Conservation (phyloP, 2,329 filamentous ascomycete genomes). For the Curvularia hawaiiensis region DNA sequence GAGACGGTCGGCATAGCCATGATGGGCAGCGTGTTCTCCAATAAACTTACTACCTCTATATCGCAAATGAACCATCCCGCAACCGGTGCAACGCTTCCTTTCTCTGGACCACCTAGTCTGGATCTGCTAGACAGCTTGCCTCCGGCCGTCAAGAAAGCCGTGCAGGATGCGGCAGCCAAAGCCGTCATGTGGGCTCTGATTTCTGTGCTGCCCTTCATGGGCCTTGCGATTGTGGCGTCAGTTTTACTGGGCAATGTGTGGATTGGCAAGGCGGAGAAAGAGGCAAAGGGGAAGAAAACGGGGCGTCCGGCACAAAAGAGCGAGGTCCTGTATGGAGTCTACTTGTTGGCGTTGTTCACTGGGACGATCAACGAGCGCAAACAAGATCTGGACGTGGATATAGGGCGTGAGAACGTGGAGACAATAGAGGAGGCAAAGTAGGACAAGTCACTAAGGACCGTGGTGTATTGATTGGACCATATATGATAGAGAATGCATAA, state of each 20-base stretch:
- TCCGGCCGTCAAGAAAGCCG: slow-evolving; percentile 39
- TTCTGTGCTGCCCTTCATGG: slow-evolving; percentile 65
- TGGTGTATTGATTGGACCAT: too few species aligned
- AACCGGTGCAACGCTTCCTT: slow-evolving; percentile 29
- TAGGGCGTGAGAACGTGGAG: slow-evolving; percentile 11
- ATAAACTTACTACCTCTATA: slow-evolving; percentile 50
- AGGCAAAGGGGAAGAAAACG: slow-evolving; percentile 17
- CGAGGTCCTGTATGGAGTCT: slow-evolving; percentile 27
- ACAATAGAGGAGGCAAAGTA: neutral
- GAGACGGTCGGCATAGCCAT: slow-evolving; percentile 69
- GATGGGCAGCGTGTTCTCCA: slow-evolving; percentile 73
- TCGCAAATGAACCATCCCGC: slow-evolving; percentile 25
- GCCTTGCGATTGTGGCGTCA: slow-evolving; percentile 53
- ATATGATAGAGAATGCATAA: neutral
- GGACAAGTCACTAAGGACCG: neutral
- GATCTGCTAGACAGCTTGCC: slow-evolving; percentile 48
- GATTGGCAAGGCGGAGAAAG: slow-evolving; percentile 47
- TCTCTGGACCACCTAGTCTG: slow-evolving; percentile 33
- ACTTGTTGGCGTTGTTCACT: slow-evolving; percentile 24
- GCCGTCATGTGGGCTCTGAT: slow-evolving; percentile 71
- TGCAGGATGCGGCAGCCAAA: slow-evolving; percentile 55
- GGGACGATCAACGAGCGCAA: slow-evolving; percentile 15
- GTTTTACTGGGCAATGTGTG: slow-evolving; percentile 58
- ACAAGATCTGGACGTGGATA: slow-evolving; percentile 24
- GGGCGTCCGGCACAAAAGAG: slow-evolving; percentile 16